These are phyloP conservation scores for Naganishia albida DNA, from an alignment of 1,284 basidiomycete species.

Conservation along the genomic window DNA sequence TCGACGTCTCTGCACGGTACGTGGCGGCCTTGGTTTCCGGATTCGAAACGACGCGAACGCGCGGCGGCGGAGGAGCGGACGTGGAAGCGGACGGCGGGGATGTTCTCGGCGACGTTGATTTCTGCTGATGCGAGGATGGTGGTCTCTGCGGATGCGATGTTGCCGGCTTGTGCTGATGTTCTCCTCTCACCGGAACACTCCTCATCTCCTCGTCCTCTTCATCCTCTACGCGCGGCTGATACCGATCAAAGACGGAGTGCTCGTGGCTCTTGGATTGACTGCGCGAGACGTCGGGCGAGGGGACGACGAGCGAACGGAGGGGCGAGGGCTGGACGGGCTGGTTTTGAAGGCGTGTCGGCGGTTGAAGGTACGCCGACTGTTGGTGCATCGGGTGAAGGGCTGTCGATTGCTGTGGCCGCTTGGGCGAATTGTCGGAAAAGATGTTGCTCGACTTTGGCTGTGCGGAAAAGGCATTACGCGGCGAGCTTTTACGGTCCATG, in stretches of 20 bases:
- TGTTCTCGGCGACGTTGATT: neutral
- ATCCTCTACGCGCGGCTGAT: conserved; percentile 1
- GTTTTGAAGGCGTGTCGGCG: conserved; percentile 15
- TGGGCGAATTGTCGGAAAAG: conserved; percentile 1
- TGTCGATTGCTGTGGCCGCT: too few species aligned
- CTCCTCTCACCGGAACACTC: too few species aligned
- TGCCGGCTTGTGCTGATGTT: too few species aligned
- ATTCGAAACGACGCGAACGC: conserved; percentile 12
- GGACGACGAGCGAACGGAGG: conserved; percentile 15
- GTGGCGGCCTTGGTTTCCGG: conserved; percentile 11
- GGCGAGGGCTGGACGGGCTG: conserved; percentile 33
- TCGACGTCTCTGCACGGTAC: conserved; percentile 1
- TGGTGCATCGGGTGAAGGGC: neutral
- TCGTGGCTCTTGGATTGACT: conserved; percentile 3
- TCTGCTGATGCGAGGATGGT: neutral
- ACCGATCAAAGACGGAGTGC: conserved; percentile 6
- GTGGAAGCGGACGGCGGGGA: neutral
- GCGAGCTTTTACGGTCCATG: conserved; percentile 30
- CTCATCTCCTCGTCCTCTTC: neutral
- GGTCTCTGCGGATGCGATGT: neutral
- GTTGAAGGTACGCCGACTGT: neutral
- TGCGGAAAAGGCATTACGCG: neutral
- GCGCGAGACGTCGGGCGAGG: conserved; percentile 8
- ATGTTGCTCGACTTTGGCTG: conserved; percentile 17
- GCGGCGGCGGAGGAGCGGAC: neutral